A percentile compares a stretch with the other conserved stretches of the same genome.
Evolutionary conservation across 23 red algal species (phyloP).

Genomic region (Cyanidiococcus yangmingshanensis): DNA sequence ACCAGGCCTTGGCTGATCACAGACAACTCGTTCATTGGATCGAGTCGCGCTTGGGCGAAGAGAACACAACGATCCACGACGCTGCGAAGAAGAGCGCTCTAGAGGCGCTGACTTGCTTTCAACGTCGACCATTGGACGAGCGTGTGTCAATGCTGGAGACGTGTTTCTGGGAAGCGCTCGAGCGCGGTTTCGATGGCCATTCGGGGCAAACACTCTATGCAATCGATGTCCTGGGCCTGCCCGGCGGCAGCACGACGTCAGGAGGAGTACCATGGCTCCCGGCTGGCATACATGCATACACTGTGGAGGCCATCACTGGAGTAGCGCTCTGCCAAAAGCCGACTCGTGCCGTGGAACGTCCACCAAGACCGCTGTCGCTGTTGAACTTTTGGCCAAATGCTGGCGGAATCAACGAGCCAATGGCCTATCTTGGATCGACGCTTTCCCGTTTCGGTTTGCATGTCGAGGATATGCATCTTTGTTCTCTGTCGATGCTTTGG

Average conservation of each 20-base stretch:
- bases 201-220: not conserved
- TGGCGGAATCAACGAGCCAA: conserved; percentile 43
- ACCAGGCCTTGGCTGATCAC: not conserved
- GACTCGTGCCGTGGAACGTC: no score
- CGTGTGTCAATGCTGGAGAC: not conserved
- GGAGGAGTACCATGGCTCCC: not conserved
- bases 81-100: not conserved
- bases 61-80: not conserved
- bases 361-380: not conserved
- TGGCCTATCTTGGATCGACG: conserved; percentile 73
- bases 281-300: not conserved
- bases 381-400: not conserved
- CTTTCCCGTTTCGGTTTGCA: conserved; percentile 91
- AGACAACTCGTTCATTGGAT: not conserved
- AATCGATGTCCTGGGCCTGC: not conserved
- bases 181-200: not conserved
- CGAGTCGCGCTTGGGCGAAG: not conserved
- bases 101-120: not conserved
- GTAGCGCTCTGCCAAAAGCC: no score
- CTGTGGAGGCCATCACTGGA: no score
- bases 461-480: conserved; percentile 77
- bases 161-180: not conserved
- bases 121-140: not conserved
- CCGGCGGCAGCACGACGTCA: not conserved
- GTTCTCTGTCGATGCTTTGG: conserved; percentile 65